Conservation (phyloP, 768 basidiomycete species). For the Neoboletus subvelutipes region DNA sequence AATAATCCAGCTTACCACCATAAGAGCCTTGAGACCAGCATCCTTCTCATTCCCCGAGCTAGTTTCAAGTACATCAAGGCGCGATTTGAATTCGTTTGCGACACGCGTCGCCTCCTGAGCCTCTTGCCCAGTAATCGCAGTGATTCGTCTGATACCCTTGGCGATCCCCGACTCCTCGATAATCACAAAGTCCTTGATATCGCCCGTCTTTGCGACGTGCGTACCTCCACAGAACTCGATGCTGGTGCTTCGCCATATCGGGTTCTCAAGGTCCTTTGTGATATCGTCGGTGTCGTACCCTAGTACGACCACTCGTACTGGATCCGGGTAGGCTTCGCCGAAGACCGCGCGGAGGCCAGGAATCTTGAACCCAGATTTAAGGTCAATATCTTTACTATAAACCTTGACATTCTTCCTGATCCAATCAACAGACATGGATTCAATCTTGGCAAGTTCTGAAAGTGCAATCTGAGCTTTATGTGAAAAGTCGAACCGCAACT, state of each 20-base stretch:
- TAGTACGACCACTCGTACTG: slow-evolving; percentile 91
- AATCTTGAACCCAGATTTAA: slow-evolving; percentile 79
- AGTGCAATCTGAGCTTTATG: slow-evolving; percentile 87
- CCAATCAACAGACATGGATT: slow-evolving; percentile 83
- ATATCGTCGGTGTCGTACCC: slow-evolving; percentile 90
- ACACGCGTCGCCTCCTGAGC: slow-evolving; percentile 76
- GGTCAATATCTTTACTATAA: slow-evolving; percentile 80
- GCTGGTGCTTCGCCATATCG: slow-evolving; percentile 88
- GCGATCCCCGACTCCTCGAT: slow-evolving; percentile 97
- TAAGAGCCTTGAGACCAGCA: slow-evolving; percentile 76
- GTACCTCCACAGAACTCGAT: slow-evolving; percentile 99
- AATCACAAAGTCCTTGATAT: slow-evolving; percentile 95
- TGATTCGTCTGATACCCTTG: slow-evolving; percentile 93
- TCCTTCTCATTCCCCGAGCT: slow-evolving; percentile 81
- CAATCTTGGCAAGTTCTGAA: slow-evolving; percentile 79
- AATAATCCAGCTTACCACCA: slow-evolving; percentile 52
- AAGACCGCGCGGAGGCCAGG: slow-evolving; percentile 96
- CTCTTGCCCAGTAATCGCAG: slow-evolving; percentile 93
- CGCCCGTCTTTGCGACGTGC: slow-evolving; percentile 95
- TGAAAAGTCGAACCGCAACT: slow-evolving; percentile 97
- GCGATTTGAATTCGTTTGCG: slow-evolving; percentile 60
- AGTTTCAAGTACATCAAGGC: slow-evolving; percentile 60
- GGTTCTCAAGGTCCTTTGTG: slow-evolving; percentile 77
- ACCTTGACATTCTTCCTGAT: slow-evolving; percentile 87
- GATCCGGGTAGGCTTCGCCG: slow-evolving; percentile 96